phyloP scores from a whole-genome alignment of 305 asterid species.

The Solanum chacoense region DNA sequence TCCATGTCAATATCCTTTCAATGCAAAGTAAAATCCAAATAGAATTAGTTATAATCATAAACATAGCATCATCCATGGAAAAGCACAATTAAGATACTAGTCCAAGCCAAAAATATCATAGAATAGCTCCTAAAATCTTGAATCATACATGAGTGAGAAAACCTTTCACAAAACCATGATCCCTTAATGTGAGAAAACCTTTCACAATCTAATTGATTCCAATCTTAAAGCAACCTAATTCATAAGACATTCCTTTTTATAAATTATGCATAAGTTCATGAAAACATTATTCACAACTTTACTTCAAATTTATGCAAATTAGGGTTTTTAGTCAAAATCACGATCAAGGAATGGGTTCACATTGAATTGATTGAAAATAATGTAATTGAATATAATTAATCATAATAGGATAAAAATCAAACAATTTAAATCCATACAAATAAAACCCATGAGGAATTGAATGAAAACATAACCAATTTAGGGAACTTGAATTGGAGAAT shows the following conservation, averaged over 20 bases:
- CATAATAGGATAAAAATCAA: too few species aligned
- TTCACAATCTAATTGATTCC: neutral
- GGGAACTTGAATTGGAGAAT: neutral
- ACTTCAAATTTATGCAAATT: neutral
- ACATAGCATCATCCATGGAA: neutral
- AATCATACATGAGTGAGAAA: neutral
- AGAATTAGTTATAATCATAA: too few species aligned
- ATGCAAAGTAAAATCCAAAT: neutral
- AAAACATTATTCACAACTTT: neutral
- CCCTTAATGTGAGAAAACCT: neutral
- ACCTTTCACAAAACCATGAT: neutral
- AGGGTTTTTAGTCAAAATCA: neutral
- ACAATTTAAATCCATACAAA: neutral
- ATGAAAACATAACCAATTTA: neutral
- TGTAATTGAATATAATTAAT: neutral
- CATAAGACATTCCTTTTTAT: too few species aligned
- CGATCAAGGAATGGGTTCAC: neutral
- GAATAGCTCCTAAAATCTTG: neutral
- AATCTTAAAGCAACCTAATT: neutral
- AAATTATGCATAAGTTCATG: neutral
- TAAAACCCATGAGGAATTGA: neutral
- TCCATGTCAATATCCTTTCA: neutral
- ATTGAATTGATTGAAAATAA: neutral
- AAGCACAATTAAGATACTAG: neutral
- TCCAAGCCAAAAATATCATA: neutral